Evolutionary conservation across 805 yeast species (phyloP).

Genomic region (Blastobotrys americana): DNA sequence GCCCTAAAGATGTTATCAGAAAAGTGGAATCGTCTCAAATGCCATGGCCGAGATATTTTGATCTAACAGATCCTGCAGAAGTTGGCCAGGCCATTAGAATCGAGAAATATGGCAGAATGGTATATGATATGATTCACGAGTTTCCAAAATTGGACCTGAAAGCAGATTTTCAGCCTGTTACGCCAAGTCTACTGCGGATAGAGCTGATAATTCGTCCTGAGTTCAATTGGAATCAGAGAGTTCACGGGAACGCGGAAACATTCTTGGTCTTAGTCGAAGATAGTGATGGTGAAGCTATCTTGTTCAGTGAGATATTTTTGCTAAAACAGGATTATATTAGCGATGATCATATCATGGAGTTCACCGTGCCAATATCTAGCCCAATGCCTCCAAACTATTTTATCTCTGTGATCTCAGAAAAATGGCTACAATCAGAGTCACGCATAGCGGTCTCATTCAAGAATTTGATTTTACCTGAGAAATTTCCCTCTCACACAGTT

Average conservation of each 20-base stretch:
- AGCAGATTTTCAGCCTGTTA: slow-evolving; percentile 68
- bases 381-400: slow-evolving; percentile 66
- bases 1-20: slow-evolving; percentile 56
- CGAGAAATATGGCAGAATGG: slow-evolving; percentile 51
- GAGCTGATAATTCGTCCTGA: slow-evolving; percentile 60
- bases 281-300: slow-evolving; percentile 66
- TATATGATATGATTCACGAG: slow-evolving; percentile 50
- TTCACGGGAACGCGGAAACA: slow-evolving; percentile 60
- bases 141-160: slow-evolving; percentile 64
- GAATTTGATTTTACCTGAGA: slow-evolving; percentile 49
- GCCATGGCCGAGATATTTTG: slow-evolving; percentile 76
- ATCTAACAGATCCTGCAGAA: slow-evolving; percentile 58
- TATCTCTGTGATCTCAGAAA: slow-evolving; percentile 65
- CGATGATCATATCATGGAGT: slow-evolving; percentile 52
- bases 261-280: slow-evolving; percentile 75
- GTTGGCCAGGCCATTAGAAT: slow-evolving; percentile 75
- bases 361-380: slow-evolving; percentile 52
- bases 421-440: slow-evolving; percentile 74
- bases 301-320: slow-evolving; percentile 50
- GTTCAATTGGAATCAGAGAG: slow-evolving; percentile 66
- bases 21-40: slow-evolving; percentile 72
- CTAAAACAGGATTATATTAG: slow-evolving; percentile 45
- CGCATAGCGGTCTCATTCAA: slow-evolving; percentile 53
- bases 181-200: slow-evolving; percentile 57
- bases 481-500: slow-evolving; percentile 55